These are phyloP conservation scores for Neonectria coccinea DNA, from an alignment of 2,329 filamentous ascomycete species.

Conservation along the genomic window DNA sequence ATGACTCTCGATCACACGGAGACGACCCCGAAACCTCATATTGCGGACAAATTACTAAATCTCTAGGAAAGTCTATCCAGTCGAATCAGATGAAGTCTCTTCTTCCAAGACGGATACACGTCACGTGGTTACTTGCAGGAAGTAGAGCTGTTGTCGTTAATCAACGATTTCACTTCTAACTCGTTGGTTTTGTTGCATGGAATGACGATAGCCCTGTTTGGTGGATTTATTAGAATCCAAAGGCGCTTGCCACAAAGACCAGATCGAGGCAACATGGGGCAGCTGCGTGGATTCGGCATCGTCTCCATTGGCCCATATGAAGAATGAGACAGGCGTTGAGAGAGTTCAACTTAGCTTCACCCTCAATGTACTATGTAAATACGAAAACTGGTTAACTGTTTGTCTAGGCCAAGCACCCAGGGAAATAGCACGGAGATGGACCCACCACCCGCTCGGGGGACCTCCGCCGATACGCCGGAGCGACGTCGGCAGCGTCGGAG, in stretches of 20 bases:
- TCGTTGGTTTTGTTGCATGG: too few relatives aligned
- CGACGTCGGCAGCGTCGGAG: slow-evolving; percentile 34
- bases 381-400: too few relatives aligned
- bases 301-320: too few relatives aligned
- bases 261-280: too few relatives aligned
- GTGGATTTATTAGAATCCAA: too few relatives aligned
- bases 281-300: too few relatives aligned
- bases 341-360: too few relatives aligned
- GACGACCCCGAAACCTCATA: slow-evolving; percentile 22
- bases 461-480: slow-evolving; percentile 24
- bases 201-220: too few relatives aligned
- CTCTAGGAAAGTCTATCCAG: slow-evolving; percentile 6
- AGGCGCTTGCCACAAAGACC: too few relatives aligned
- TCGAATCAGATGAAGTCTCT: slow-evolving; percentile 2
- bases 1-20: slow-evolving; percentile 22
- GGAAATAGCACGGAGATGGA: slow-evolving; percentile 34
- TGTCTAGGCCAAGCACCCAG: not conserved
- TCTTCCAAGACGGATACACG: slow-evolving; percentile 24
- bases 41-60: slow-evolving; percentile 10
- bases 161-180: slow-evolving; percentile 27
- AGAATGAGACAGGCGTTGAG: too few relatives aligned
- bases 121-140: slow-evolving; percentile 20
- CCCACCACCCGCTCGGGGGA: slow-evolving; percentile 26
- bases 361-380: too few relatives aligned
- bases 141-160: slow-evolving; percentile 18